These are phyloP conservation scores for Aspergillus novoparasiticus DNA, from an alignment of 2,329 filamentous ascomycete genomes.

Conservation along the genomic window DNA sequence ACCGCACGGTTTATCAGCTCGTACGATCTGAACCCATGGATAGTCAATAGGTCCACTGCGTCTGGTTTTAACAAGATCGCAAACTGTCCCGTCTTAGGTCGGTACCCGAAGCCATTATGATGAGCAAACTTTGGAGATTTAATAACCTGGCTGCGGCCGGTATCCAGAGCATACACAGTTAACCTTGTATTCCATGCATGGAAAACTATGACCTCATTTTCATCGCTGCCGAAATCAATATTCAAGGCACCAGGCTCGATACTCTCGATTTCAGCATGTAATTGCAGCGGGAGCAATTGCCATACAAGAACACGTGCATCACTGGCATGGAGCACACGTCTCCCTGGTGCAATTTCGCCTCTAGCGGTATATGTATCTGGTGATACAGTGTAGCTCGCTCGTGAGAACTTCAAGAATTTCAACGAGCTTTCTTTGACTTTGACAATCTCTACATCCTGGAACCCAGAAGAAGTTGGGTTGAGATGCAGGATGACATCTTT, in stretches of 20 bases:
- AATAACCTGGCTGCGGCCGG: constrained; percentile 40
- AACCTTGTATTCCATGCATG: constrained; percentile 44
- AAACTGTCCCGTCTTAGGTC: constrained; percentile 42
- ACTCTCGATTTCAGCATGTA: constrained; percentile 44
- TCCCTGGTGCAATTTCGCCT: constrained; percentile 22
- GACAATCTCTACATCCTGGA: constrained; percentile 34
- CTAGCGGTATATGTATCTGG: not conserved
- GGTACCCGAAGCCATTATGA: constrained; percentile 40
- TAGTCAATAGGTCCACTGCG: constrained; percentile 39
- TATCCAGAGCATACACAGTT: constrained; percentile 38
- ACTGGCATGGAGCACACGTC: constrained; percentile 38
- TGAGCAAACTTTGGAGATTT: constrained; percentile 44
- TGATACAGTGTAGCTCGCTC: constrained; percentile 4
- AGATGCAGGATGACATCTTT: constrained; percentile 39
- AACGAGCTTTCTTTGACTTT: constrained; percentile 34
- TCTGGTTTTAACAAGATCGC: constrained; percentile 45
- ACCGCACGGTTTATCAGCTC: constrained; percentile 36
- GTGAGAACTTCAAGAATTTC: constrained; percentile 37
- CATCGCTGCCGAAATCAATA: constrained; percentile 41
- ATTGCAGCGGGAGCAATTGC: constrained; percentile 39
- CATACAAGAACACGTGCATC: constrained; percentile 39
- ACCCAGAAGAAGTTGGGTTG: constrained; percentile 29
- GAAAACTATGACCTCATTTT: constrained; percentile 42
- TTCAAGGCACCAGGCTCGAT: constrained; percentile 39
- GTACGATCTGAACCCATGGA: constrained; percentile 41